Conservation (phyloP, 768 basidiomycete species). For the Kwoniella bestiolae region DNA sequence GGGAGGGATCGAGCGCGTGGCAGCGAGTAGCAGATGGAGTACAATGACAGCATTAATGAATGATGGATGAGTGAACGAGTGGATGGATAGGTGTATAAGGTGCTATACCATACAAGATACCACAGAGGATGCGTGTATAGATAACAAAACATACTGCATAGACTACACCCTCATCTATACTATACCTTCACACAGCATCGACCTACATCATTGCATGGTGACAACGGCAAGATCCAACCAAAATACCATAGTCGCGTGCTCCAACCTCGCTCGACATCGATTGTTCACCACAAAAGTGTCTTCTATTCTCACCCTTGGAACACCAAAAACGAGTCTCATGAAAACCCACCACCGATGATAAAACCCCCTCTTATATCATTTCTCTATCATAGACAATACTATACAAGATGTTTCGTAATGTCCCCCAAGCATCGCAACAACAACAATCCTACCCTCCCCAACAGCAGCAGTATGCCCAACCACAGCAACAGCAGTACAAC, state of each 20-base stretch:
- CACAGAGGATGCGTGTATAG: background rate
- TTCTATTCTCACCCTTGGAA: too few relatives aligned
- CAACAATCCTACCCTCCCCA: slow-evolving; percentile 54
- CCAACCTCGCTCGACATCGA: background rate
- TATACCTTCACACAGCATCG: too few relatives aligned
- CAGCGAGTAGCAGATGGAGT: background rate
- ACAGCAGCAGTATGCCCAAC: slow-evolving; percentile 57
- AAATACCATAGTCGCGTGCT: background rate
- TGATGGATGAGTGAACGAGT: too few relatives aligned
- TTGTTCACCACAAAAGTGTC: background rate
- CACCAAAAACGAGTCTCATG: too few relatives aligned
- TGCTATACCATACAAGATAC: too few relatives aligned
- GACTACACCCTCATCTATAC: background rate
- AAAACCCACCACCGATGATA: too few relatives aligned
- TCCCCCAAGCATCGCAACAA: slow-evolving; percentile 53
- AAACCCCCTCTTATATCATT: too few relatives aligned
- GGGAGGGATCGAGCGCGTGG: background rate
- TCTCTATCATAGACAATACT: too few relatives aligned
- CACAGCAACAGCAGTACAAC: slow-evolving; percentile 12
- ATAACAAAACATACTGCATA: background rate
- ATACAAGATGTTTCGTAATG: slow-evolving; percentile 21
- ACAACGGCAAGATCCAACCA: background rate
- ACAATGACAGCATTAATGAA: background rate
- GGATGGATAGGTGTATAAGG: too few relatives aligned
- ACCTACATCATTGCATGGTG: background rate